These are phyloP conservation scores for Mucor mucedo DNA, from an alignment of 371 early-diverging fungal genomes.

Conservation along the genomic window DNA sequence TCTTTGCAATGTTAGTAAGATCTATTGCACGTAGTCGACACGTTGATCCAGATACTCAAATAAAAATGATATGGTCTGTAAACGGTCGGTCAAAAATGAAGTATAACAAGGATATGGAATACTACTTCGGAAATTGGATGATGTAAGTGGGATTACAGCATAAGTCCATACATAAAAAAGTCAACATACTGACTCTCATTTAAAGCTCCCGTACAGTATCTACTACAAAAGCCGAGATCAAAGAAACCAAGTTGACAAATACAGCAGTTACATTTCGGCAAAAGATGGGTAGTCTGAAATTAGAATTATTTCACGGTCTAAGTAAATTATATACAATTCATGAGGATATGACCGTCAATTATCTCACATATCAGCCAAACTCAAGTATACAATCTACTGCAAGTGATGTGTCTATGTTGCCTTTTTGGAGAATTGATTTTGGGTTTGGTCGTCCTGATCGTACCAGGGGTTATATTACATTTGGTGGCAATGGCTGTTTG, in stretches of 20 bases:
- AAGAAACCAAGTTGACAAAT: conserved; percentile 21
- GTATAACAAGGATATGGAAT: conserved; percentile 33
- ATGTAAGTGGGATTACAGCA: conserved; percentile 23
- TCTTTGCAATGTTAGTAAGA: conserved; percentile 42
- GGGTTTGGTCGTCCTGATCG: conserved; percentile 44
- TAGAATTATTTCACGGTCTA: conserved; percentile 41
- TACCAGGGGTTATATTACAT: conserved; percentile 46
- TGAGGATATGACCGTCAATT: conserved; percentile 49
- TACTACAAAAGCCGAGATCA: conserved; percentile 20
- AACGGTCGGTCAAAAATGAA: conserved; percentile 44
- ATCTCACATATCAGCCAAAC: conserved; percentile 43
- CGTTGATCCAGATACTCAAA: conserved; percentile 15
- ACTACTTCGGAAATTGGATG: conserved; percentile 53
- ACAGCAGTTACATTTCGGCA: conserved; percentile 35
- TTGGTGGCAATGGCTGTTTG: conserved; percentile 48
- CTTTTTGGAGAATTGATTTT: conserved; percentile 46
- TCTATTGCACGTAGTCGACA: conserved; percentile 37
- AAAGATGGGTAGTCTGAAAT: conserved; percentile 14
- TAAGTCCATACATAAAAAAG: no score
- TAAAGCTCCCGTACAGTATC: conserved; percentile 32
- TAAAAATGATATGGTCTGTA: conserved; percentile 35
- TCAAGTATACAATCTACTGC: conserved; percentile 35
- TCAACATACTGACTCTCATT: neutral
- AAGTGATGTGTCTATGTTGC: conserved; percentile 38
- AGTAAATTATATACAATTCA: conserved; percentile 45